Base-by-base conservation (phyloP, 2,329 filamentous ascomycete genomes). In the Fusarium duplospermum region DNA sequence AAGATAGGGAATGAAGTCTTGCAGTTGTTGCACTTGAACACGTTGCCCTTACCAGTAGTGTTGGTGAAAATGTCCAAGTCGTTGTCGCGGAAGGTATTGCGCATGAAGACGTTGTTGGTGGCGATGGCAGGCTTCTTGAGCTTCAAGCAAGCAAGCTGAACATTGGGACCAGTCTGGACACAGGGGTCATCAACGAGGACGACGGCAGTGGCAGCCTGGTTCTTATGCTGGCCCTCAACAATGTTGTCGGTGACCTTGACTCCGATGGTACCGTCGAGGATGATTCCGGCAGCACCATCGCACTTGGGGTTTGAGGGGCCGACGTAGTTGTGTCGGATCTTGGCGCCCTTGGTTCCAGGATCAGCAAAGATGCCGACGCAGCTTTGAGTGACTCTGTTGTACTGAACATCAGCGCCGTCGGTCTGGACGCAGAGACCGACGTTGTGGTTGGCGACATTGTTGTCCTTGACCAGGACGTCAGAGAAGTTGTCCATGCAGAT, bases 361-460 rank as follows among this genome's bases (percentile, higher is more conserved):
- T 84, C 82, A 24, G 83, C 76, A 60, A 80, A 81, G 33, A 78
- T 73, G 3, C 80, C 83, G 33, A 74, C 67, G 62, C 83, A 84
- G 59, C 68, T 71, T 18, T 78, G 70, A 0, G 61, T 71, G n/a
- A 84, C 79, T 3, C 68, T 74, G 42, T 84, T 84, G 67, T 81
- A 64, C 35, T 78, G 72, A 3, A 84, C 62, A 4, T 80, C 71
- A 5, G 81, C 81, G 0, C 69, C 56, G 6, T 78, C 71, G 2
- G 82, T 83, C 70, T 83, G 81, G 1, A 84, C 77, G 29, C 82
- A 84, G 10, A 84, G 74, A 8, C 77, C 82, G 42, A 82, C 76
- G 20, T 4, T 20, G n/a, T 82, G 78, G 5, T 76, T 76, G 3
- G 78, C 77, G 24, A 84, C 69, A 4, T 75, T 65, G 66, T 84